phyloP scores from a whole-genome alignment of 192 early-diverging fungal species.

The Coemansia sp. region DNA sequence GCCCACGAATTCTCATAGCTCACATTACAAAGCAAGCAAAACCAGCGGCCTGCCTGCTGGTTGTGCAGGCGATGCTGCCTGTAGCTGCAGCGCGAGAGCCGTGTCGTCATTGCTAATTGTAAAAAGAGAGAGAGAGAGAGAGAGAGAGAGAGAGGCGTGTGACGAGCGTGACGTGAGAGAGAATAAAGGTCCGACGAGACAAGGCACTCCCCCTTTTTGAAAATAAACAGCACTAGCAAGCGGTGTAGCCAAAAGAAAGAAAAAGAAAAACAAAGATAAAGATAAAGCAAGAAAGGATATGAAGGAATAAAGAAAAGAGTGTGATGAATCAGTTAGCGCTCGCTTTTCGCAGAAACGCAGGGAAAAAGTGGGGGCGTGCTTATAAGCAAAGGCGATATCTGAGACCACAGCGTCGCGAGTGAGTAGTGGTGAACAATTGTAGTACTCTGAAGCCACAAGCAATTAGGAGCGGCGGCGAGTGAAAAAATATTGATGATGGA shows the following conservation, averaged over 20 bases:
- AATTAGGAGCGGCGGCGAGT: neutral
- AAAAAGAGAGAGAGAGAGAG: neutral
- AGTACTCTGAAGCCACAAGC: slow-evolving; percentile 1
- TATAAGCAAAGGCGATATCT: neutral
- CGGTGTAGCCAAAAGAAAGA: neutral
- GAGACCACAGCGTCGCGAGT: neutral
- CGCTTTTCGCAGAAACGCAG: neutral
- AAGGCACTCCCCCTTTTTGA: neutral
- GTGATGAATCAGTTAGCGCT: neutral
- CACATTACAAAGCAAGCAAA: slow-evolving; percentile 48
- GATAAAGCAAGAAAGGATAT: neutral
- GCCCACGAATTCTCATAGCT: slow-evolving; percentile 48
- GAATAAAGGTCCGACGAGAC: neutral
- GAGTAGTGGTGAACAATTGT: neutral
- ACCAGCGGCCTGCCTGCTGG: slow-evolving; percentile 29
- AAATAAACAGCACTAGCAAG: neutral
- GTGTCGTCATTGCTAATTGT: slow-evolving; percentile 4
- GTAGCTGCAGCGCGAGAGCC: neutral
- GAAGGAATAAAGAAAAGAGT: slow-evolving; percentile 3
- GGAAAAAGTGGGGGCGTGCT: neutral
- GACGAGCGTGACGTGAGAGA: neutral
- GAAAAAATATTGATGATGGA: neutral
- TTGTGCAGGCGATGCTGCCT: slow-evolving; percentile 5
- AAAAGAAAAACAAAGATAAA: neutral
- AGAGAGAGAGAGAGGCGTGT: neutral